Conservation (phyloP, 2,329 filamentous ascomycete genomes). For the Penicillium sp. region DNA sequence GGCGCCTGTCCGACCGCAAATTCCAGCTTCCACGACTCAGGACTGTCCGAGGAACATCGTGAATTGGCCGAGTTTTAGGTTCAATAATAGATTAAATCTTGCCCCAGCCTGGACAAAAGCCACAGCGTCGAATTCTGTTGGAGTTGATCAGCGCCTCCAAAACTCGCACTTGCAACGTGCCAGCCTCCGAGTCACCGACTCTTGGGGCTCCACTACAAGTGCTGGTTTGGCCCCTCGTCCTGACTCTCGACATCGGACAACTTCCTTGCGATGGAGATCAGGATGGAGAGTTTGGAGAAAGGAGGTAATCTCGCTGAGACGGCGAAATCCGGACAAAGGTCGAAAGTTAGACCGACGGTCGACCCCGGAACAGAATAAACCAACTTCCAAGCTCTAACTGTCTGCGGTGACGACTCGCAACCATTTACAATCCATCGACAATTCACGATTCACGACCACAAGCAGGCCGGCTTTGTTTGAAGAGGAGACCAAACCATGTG, state of each 20-base stretch:
- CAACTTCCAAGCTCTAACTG: not conserved
- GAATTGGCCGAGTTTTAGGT: slow-evolving; percentile 11
- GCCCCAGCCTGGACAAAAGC: not conserved
- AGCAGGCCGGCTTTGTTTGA: not conserved
- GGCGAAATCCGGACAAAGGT: slow-evolving; percentile 6
- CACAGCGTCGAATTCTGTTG: slow-evolving; percentile 8
- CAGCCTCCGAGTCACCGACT: slow-evolving; percentile 22
- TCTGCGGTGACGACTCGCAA: not conserved
- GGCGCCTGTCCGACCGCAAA: slow-evolving; percentile 10
- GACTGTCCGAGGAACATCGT: not conserved
- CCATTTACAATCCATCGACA: too few species aligned
- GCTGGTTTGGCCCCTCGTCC: slow-evolving; percentile 4
- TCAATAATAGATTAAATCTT: slow-evolving; percentile 10
- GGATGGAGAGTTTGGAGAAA: not conserved
- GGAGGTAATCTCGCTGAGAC: slow-evolving; percentile 1
- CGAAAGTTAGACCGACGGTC: not conserved
- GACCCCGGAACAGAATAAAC: not conserved
- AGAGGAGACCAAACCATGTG: slow-evolving; percentile 16
- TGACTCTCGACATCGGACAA: slow-evolving; percentile 1
- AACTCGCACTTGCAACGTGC: slow-evolving; percentile 20
- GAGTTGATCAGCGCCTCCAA: slow-evolving; percentile 9
- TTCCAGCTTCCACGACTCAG: not conserved
- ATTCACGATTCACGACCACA: too few species aligned
- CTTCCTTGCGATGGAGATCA: not conserved
- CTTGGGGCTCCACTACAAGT: slow-evolving; percentile 17